Percentiles rank a stretch among this genome's conserved stretches.
Conservation (phyloP, 2,329 filamentous ascomycete species). For the Arthrinium puccinioides region DNA sequence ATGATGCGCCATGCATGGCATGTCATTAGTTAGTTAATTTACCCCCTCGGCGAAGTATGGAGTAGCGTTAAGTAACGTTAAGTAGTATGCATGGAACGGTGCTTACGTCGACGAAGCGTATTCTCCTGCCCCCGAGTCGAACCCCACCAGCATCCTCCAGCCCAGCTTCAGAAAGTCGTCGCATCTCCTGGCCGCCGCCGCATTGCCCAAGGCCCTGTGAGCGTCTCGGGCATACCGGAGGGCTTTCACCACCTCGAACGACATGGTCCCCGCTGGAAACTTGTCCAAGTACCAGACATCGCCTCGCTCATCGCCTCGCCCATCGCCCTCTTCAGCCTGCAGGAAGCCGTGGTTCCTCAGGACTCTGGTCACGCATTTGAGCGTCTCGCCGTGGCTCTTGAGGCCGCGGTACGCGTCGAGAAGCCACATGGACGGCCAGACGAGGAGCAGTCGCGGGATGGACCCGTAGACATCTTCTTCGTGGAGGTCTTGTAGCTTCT, state of each 20-base stretch:
- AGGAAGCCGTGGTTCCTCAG: slow-evolving; percentile 26
- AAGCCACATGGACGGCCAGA: slow-evolving; percentile 29
- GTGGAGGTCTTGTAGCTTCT: slow-evolving; percentile 23
- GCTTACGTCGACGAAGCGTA: no score
- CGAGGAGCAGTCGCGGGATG: slow-evolving; percentile 24
- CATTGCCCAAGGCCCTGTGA: slow-evolving; percentile 18
- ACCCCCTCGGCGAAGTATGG: no score
- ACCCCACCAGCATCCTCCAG: slow-evolving; percentile 24
- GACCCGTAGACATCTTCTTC: slow-evolving; percentile 21
- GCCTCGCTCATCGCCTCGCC: slow-evolving; percentile 5
- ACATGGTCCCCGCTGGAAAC: slow-evolving; percentile 20
- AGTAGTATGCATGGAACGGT: no score
- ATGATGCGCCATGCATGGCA: no score
- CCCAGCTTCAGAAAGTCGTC: slow-evolving; percentile 21
- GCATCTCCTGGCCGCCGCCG: slow-evolving; percentile 17
- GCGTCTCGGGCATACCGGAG: slow-evolving; percentile 22
- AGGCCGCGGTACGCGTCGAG: slow-evolving; percentile 22
- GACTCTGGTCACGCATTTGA: slow-evolving; percentile 19
- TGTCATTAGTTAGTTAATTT: no score
- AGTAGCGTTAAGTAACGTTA: no score
- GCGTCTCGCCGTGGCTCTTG: slow-evolving; percentile 24
- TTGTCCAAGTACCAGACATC: slow-evolving; percentile 16
- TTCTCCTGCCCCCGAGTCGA: no score
- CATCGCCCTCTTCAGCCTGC: neutral
- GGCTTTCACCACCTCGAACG: slow-evolving; percentile 26